phyloP scores from a whole-genome alignment of 768 basidiomycete species.

The Tylopilus intermedius region DNA sequence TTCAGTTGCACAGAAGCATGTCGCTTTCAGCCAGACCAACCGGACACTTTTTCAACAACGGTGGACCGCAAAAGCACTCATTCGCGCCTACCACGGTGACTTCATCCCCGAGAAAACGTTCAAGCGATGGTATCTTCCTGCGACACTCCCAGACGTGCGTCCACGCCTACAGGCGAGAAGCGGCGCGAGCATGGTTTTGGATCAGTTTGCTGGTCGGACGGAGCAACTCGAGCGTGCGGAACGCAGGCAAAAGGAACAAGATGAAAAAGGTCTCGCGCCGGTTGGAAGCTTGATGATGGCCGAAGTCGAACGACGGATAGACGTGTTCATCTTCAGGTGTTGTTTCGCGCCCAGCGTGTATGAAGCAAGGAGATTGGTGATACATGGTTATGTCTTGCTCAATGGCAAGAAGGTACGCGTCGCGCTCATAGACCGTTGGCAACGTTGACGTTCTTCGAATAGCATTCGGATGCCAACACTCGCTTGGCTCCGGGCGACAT shows the following conservation, averaged over 20 bases:
- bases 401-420: constrained; percentile 82
- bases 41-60: constrained; percentile 85
- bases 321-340: constrained; percentile 84
- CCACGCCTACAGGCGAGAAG: constrained; percentile 39
- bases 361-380: constrained; percentile 79
- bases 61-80: constrained; percentile 80
- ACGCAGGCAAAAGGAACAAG: constrained; percentile 49
- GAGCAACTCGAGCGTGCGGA: constrained; percentile 36
- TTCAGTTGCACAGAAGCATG: constrained; percentile 36
- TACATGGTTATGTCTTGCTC: constrained; percentile 81
- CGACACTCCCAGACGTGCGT: constrained; percentile 79
- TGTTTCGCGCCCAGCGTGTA: constrained; percentile 89
- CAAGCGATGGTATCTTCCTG: constrained; percentile 92
- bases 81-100: constrained; percentile 95
- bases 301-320: constrained; percentile 92
- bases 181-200: constrained; percentile 42
- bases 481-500: constrained; percentile 92
- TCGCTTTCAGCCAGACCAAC: constrained; percentile 53
- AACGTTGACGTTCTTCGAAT: constrained; percentile 1
- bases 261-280: constrained; percentile 68
- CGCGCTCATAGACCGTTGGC: not conserved
- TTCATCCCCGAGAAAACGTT: constrained; percentile 88
- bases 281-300: constrained; percentile 93
- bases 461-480: constrained; percentile 84
- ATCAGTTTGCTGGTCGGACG: constrained; percentile 56